Evolutionary conservation across 2,329 filamentous ascomycete species (phyloP), one percentile per base, ranked within the genome.

Genomic region (Fonsecaea monophora): DNA sequence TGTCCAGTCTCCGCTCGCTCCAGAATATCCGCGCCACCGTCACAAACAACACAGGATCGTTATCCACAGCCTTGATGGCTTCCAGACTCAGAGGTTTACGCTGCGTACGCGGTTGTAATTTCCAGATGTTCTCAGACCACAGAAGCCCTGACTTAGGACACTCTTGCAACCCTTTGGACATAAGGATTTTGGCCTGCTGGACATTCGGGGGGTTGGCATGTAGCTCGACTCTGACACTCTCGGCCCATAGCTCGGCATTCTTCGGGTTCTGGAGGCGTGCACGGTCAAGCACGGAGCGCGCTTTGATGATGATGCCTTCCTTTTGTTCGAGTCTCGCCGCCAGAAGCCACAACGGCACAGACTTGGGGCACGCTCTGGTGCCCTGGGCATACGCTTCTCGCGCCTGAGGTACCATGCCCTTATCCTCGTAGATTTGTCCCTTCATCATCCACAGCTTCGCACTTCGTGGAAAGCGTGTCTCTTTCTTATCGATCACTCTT

Each of bases 401-500:
- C 2, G 95, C 95, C 78, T 95, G 91, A 0, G 90, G 89, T 13
- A 90, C 81, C 80, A 92, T 93, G 73, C 87, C 89, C 55, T 93
- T 85, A 53, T 89, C 86, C 75, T 97, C 91, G 83, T 99, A 99
- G 69, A 98, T 95, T 77, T 99, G 95, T 0, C 96, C 95, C 80
- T 99, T 99, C 83, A 97, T 92, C 91, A 98, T 97, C 90, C 94
- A 97, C 30, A 99, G 85, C 80, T 98, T 98, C 60, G 92, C 86
- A 12, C 90, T 88, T 53, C 89, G 87, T 0, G 95, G 94, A 81
- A 96, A 99, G 9, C 92, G 85, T 71, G 94, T 90, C 40, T 99
- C 82, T 56, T 70, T 70, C 53, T 70, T 70, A 56, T 71, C 66
- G 30, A 73, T 63, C 25, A 71, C 64, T 10, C 67, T 69, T 9